Conservation (phyloP, 2,329 filamentous ascomycete genomes). For the Volutella citrinella region DNA sequence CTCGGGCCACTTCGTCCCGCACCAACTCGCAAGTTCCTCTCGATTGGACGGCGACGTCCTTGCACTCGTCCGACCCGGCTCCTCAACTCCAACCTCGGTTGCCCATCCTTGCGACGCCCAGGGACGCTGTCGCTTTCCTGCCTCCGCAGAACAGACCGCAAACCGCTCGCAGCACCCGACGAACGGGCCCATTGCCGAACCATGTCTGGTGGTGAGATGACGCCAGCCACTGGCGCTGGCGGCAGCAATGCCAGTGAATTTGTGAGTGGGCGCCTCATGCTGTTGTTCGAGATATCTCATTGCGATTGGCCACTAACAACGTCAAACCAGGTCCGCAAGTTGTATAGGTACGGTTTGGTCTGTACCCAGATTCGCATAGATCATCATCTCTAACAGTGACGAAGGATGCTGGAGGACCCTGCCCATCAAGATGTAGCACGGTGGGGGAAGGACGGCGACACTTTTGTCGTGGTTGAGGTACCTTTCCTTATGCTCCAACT, state of each 20-base stretch:
- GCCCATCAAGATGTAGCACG: constrained; percentile 88
- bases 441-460: constrained; percentile 93
- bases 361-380: too few species aligned
- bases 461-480: constrained; percentile 97
- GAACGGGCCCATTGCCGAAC: too few species aligned
- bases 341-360: constrained; percentile 84
- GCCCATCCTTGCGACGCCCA: too few species aligned
- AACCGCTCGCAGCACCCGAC: too few species aligned
- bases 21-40: too few species aligned
- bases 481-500: too few species aligned
- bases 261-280: constrained; percentile 55
- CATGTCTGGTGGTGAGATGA: constrained; percentile 35
- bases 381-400: constrained; percentile 14
- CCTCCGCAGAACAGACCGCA: too few species aligned
- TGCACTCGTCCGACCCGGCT: too few species aligned
- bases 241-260: constrained; percentile 91
- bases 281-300: background rate
- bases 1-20: too few species aligned
- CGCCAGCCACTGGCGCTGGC: constrained; percentile 34
- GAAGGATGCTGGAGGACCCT: constrained; percentile 85
- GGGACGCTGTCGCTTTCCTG: too few species aligned
- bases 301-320: constrained; percentile 25
- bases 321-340: constrained; percentile 77
- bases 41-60: too few species aligned
- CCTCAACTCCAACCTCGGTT: too few species aligned